Evolutionary conservation across 352 stramenopile species (phyloP), one percentile per base, ranked within the genome.

Genomic region (Bremia lactucae): DNA sequence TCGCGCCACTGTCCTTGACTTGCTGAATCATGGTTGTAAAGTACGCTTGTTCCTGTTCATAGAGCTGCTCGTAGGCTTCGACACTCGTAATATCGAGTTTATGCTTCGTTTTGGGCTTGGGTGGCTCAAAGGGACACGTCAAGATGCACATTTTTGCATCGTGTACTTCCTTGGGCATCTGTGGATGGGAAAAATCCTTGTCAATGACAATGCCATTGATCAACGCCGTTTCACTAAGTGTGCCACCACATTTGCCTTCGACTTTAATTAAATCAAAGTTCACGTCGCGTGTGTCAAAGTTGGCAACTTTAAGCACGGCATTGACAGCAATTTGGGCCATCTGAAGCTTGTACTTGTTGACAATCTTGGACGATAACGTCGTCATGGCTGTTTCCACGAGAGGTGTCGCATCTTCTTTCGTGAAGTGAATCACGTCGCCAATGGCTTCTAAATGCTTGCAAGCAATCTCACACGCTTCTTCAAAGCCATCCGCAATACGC

Each of bases 181-280:
- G 96, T 18, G 95, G 92, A 72, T 99, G 96, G 34, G 78, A 97
- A 52, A 98, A 98, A 64, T 98, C 96, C 88, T 99, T 99, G 73
- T 99, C 96, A 55, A 99, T 96, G 26, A 99, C 95, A 46, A 99
- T 97, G 23, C 96, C 96, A 54, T 97, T 89, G 54, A 99, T 97
- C 37, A 99, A 77, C 55, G 96, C 78, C 19, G 96, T 99, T 42
- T 99, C 96, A 48, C 97, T 92, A 2, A 99, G 65, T 21, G 87
- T 96, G 7, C 96, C 96, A 22, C 96, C 96, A 0, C 95, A 74
- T 69, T 99, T 99, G 47, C 95, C 95, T 60, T 99, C 95, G 58
- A 99, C 74, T 74, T 98, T 98, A 74, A 99, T 99, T 71, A 98
- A 87, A 44, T 99, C 96, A 59, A 99, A 99, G 76, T 99, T 99